Percentiles rank a stretch among this genome's conserved stretches.
Evolutionary conservation across 2,329 filamentous ascomycete species (phyloP).

Genomic region (Fusarium begoniae): DNA sequence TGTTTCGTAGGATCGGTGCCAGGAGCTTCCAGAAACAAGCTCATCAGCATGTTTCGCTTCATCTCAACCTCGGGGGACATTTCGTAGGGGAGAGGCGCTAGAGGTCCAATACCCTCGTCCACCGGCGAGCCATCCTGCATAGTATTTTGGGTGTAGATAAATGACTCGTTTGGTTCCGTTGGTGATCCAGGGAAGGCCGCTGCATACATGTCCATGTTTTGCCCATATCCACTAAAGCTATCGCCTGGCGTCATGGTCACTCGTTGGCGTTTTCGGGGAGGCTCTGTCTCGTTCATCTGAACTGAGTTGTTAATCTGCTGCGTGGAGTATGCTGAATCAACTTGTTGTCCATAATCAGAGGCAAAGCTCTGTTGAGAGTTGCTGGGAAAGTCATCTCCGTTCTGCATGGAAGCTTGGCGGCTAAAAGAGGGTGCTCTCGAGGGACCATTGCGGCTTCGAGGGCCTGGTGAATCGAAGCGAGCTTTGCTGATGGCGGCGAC

Average conservation of each 20-base stretch:
- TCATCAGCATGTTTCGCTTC: slow-evolving; percentile 84
- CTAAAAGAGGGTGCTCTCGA: slow-evolving; percentile 75
- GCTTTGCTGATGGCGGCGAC: slow-evolving; percentile 98
- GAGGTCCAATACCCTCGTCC: slow-evolving; percentile 64
- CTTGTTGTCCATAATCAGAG: slow-evolving; percentile 78
- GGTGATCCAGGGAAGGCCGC: slow-evolving; percentile 73
- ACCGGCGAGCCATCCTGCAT: slow-evolving; percentile 54
- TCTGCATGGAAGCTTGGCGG: slow-evolving; percentile 76
- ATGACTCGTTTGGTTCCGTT: slow-evolving; percentile 83
- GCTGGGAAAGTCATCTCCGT: slow-evolving; percentile 71
- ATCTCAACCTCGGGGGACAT: slow-evolving; percentile 74
- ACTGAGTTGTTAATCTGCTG: slow-evolving; percentile 57
- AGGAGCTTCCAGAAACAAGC: slow-evolving; percentile 80
- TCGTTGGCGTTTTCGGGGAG: slow-evolving; percentile 81
- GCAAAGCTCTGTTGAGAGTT: slow-evolving; percentile 87
- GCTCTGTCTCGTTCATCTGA: slow-evolving; percentile 66
- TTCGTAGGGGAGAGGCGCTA: slow-evolving; percentile 71
- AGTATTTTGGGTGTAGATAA: slow-evolving; percentile 68
- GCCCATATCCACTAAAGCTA: slow-evolving; percentile 64
- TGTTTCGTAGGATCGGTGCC: slow-evolving; percentile 77
- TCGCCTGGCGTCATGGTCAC: slow-evolving; percentile 64
- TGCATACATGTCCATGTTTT: slow-evolving; percentile 57
- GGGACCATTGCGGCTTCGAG: slow-evolving; percentile 70
- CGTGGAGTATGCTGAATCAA: slow-evolving; percentile 76
- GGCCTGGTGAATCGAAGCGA: slow-evolving; percentile 86